phyloP scores from a whole-genome alignment of 768 basidiomycete species.

The Hericium rajendrae region DNA sequence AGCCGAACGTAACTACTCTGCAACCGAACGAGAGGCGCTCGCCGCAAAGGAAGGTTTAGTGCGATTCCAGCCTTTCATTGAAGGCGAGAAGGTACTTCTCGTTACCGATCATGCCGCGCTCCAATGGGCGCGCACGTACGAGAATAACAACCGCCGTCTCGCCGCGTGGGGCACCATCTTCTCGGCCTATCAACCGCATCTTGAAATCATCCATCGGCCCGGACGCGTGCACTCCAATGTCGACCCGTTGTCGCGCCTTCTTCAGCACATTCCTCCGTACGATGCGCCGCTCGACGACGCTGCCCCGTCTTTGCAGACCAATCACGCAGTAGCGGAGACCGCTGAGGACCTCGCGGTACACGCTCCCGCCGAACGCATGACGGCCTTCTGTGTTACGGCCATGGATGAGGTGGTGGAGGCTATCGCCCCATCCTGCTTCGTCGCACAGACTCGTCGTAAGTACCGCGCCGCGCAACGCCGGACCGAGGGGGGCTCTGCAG shows the following conservation, averaged over 20 bases:
- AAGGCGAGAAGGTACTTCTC: slow-evolving; percentile 23
- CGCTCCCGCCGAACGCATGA: no score
- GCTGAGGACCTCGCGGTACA: no score
- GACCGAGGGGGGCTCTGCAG: no score
- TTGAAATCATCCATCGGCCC: slow-evolving; percentile 25
- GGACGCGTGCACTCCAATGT: slow-evolving; percentile 27
- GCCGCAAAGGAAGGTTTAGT: no score
- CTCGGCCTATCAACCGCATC: slow-evolving; percentile 19
- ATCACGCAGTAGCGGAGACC: not conserved
- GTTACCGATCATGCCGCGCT: slow-evolving; percentile 21
- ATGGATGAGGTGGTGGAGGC: no score
- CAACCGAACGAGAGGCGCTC: no score
- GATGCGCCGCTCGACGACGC: not conserved
- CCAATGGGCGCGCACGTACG: slow-evolving; percentile 16
- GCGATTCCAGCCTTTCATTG: no score
- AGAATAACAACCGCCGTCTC: slow-evolving; percentile 18
- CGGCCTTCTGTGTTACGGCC: no score
- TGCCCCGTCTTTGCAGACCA: not conserved
- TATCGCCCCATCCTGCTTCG: no score
- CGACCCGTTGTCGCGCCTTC: slow-evolving; percentile 18
- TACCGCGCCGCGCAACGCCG: no score
- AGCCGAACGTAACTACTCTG: no score
- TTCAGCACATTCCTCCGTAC: not conserved
- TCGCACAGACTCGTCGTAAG: no score
- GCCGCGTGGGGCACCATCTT: slow-evolving; percentile 25